Evolutionary conservation across 257 asterid genomes (phyloP).

Genomic region (Solanum corneliomulleri): DNA sequence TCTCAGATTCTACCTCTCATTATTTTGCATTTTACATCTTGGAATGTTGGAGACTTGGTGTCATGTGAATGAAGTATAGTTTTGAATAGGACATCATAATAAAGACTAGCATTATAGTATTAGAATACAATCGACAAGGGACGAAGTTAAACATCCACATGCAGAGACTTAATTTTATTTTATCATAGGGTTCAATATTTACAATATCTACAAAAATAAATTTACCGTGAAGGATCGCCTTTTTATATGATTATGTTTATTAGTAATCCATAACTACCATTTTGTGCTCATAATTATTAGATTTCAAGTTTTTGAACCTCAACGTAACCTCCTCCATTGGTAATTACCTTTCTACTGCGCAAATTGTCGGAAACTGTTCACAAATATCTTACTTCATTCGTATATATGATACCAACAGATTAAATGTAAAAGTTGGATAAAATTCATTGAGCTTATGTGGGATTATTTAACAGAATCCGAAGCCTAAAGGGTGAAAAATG

Average conservation of each 20-base stretch:
- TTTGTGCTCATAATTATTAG: not conserved
- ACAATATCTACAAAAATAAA: not conserved
- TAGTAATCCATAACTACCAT: not conserved
- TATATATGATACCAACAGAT: no score
- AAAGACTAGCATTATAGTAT: not conserved
- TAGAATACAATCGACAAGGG: no score
- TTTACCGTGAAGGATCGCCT: not conserved
- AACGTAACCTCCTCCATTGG: not conserved
- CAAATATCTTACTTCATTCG: no score
- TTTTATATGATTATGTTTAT: not conserved
- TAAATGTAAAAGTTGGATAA: no score
- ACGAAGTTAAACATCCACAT: not conserved
- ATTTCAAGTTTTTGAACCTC: not conserved
- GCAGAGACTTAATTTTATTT: not conserved
- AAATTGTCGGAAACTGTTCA: not conserved
- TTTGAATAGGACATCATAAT: not conserved
- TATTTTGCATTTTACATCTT: not conserved
- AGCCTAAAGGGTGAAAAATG: no score
- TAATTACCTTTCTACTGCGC: not conserved
- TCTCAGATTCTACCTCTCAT: not conserved
- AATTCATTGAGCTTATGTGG: not conserved
- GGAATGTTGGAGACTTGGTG: not conserved
- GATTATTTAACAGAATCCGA: not conserved
- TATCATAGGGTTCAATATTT: not conserved
- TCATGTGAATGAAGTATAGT: not conserved